phyloP scores from a whole-genome alignment of 2,329 filamentous ascomycete genomes.

The Botrytis fabae region DNA sequence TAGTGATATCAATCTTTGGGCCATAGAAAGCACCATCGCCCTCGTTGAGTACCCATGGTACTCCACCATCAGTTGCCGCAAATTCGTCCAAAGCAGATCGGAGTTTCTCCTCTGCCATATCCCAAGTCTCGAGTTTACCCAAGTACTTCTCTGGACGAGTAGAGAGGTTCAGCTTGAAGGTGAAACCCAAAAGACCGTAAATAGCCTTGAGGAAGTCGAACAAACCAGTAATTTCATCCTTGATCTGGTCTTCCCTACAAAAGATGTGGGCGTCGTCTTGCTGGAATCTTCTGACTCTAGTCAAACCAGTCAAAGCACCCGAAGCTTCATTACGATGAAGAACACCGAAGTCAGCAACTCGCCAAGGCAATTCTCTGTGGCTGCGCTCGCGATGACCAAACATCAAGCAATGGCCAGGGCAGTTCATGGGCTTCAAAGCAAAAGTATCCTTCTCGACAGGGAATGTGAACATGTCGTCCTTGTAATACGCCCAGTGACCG shows the following conservation, averaged over 20 bases:
- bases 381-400: conserved; percentile 81
- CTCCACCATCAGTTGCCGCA: conserved; percentile 53
- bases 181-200: conserved; percentile 81
- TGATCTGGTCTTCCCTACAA: conserved; percentile 77
- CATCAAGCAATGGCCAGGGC: conserved; percentile 88
- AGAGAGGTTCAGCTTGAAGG: conserved; percentile 92
- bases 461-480: conserved; percentile 95
- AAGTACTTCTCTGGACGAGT: conserved; percentile 88
- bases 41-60: conserved; percentile 85
- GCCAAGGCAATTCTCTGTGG: conserved; percentile 86
- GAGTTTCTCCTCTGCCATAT: conserved; percentile 81
- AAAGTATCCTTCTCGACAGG: conserved; percentile 79
- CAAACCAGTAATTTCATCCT: conserved; percentile 72
- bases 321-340: conserved; percentile 95
- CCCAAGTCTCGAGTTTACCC: conserved; percentile 83
- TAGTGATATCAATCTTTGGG: conserved; percentile 96
- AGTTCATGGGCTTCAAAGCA: conserved; percentile 97
- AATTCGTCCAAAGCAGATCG: conserved; percentile 79
- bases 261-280: conserved; percentile 98
- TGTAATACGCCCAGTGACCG: conserved; percentile 91
- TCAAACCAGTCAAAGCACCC: conserved; percentile 85
- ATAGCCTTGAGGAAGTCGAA: conserved; percentile 85
- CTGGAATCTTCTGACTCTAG: conserved; percentile 88
- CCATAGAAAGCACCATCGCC: conserved; percentile 98
- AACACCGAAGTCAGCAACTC: conserved; percentile 94